Evolutionary conservation across 176 grass and related monocot genomes (phyloP), one percentile per base, ranked within the genome.

Genomic region (Zoysia japonica): DNA sequence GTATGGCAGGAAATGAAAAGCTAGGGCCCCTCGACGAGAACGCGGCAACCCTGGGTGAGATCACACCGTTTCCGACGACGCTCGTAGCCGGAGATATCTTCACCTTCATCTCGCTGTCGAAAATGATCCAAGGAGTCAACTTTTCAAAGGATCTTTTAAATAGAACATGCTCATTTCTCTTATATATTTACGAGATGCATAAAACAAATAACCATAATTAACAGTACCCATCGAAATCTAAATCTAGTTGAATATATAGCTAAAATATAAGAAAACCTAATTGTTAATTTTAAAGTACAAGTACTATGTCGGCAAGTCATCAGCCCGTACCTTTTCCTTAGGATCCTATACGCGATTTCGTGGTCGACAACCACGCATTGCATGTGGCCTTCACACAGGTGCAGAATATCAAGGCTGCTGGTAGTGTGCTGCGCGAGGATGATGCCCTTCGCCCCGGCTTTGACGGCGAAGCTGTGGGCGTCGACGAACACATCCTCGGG

Each of bases 21-120:
- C 64, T 83, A 0, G 81, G 81, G 0, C 81, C 81, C 4, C 81
- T 68, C 0, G 72, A 83, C 2, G 72, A 76, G 81, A 83, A 76
- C 0, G 15, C 53, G 11, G 51, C 64, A 0, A 76, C 3, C 51
- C 51, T 76, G 0, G 64, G 81, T 1, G 73, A 77, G 0, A 43
- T 7, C 28, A 84, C 82, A 16, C 35, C 51, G 1, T 20, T 13
- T 0, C 73, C 65, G 0, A 70, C 54, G 0, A 70, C 35, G 17
- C 4, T 77, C 5, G 39, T 16, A 6, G 81, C 7, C 4, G 2
- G 72, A 0, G 72, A 83, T 0, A 83, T 7, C 16, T 45, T 76
- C 43, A 48, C 64, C 43, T 42, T 42, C 5, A 52, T 51, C 15
- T 0, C 50, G 9, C 71, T 76, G 28, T 28, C 28, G 28, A 14